phyloP scores from a whole-genome alignment of 2,329 filamentous ascomycete genomes.

The Aureobasidium sp. region DNA sequence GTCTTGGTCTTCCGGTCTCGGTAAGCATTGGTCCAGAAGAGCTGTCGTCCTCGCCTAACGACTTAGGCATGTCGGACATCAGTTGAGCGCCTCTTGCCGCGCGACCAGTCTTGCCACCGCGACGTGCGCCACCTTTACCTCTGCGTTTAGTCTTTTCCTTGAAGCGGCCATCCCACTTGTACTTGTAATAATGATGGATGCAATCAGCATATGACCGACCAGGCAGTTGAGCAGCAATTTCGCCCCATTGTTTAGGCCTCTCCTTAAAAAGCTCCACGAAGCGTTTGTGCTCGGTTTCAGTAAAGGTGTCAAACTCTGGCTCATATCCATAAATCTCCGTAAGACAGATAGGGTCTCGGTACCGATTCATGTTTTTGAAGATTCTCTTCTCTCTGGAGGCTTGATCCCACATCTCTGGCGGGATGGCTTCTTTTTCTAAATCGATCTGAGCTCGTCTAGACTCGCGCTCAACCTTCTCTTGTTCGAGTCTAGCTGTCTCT shows the following conservation, averaged over 20 bases:
- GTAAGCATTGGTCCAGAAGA: constrained; percentile 35
- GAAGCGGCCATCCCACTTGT: constrained; percentile 66
- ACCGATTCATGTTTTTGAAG: constrained; percentile 60
- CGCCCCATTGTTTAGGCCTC: constrained; percentile 75
- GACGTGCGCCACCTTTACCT: constrained; percentile 27
- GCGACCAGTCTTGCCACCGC: constrained; percentile 45
- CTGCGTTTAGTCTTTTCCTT: constrained; percentile 49
- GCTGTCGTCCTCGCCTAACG: constrained; percentile 29
- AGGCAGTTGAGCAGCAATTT: constrained; percentile 61
- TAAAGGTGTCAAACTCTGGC: constrained; percentile 68
- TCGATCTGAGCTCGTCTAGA: constrained; percentile 63
- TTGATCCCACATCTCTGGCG: constrained; percentile 61
- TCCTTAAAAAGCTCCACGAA: constrained; percentile 72
- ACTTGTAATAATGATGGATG: constrained; percentile 81
- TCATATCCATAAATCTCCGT: constrained; percentile 65
- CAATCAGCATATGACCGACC: constrained; percentile 68
- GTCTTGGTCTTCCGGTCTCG: constrained; percentile 43
- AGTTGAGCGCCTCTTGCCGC: constrained; percentile 47
- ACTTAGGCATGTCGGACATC: constrained; percentile 54
- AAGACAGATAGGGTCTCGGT: constrained; percentile 57
- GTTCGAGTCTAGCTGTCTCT: constrained; percentile 63
- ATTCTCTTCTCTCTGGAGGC: constrained; percentile 52
- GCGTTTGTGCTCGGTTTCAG: constrained; percentile 57
- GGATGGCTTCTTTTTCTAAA: constrained; percentile 67
- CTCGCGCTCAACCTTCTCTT: constrained; percentile 45